Evolutionary conservation across 805 yeast species (phyloP).

Genomic region (Cyberlindnera nakhonratchasimensis): DNA sequence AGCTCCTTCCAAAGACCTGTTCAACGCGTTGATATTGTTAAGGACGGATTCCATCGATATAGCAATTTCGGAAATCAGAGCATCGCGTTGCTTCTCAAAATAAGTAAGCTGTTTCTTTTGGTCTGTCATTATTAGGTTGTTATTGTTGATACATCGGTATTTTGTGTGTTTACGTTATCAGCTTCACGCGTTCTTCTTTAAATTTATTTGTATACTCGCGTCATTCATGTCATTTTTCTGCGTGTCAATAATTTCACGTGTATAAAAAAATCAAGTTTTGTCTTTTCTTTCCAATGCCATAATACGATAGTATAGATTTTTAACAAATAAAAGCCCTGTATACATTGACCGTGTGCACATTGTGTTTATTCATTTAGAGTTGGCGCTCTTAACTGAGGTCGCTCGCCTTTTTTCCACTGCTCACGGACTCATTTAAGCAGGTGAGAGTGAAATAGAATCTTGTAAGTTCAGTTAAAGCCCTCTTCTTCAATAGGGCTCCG

Average conservation of each 20-base stretch:
- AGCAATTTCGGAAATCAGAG: constrained; percentile 54
- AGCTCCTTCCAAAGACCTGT: constrained; percentile 62
- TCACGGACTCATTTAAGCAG: constrained; percentile 20
- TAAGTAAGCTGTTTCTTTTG: constrained; percentile 28
- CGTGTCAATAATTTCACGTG: no score
- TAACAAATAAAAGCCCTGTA: constrained; percentile 13
- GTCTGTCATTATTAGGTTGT: neutral
- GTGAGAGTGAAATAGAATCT: constrained; percentile 16
- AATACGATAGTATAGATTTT: neutral
- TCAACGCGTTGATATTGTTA: constrained; percentile 59
- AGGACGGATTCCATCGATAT: constrained; percentile 62
- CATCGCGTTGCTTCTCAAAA: constrained; percentile 59
- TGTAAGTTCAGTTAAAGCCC: constrained; percentile 23
- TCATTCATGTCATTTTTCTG: no score
- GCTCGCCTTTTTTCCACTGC: neutral
- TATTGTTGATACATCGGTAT: neutral
- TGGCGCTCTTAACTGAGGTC: constrained; percentile 5
- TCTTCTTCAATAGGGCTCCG: constrained; percentile 12
- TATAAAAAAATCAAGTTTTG: neutral
- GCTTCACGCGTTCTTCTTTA: no score
- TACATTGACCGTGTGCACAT: constrained; percentile 18
- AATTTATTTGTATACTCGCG: no score
- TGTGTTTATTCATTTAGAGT: neutral
- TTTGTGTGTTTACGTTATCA: neutral
- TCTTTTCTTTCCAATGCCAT: no score